Evolutionary conservation across 2,329 filamentous ascomycete species (phyloP), one percentile per base, ranked within the genome.

Genomic region (Chaetoscypha palmicola): DNA sequence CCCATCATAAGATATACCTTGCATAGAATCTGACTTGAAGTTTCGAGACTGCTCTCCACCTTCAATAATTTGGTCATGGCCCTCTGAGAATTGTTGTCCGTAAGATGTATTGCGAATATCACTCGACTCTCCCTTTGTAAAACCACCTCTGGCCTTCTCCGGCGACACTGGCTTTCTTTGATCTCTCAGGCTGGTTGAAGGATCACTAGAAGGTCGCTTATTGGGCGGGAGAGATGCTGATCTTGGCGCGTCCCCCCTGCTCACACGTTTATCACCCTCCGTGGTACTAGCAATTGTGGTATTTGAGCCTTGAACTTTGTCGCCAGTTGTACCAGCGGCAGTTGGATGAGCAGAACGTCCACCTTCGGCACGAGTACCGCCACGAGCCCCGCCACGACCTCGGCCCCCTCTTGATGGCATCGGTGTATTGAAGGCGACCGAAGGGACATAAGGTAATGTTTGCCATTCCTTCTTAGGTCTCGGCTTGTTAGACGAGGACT

Each of bases 351-450:
- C 62, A 31, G 59, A 56, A 45, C 67, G 65, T 39, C 64, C 68
- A 26, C 58, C 58, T 41, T 56, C 58, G 3, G 32, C 32, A 19
- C 64, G 59, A 35, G 64, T 62, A 54, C 68, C 62, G 54, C 68
- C 62, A 48, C 72, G 66, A 49, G 51, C 53, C 43, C 55, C 56
- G 47, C 68, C 64, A 48, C 60, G 56, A 46, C 73, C 71, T 52
- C 74, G 66, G 46, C 76, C 72, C 55, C 73, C 73, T 59, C 79
- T 74, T 43, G 72, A 66, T n/a, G 82, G 79, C 31, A 95, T 64
- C 21, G 85, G 87, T 1, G 92, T 96, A 62, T 87, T 84, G 65
- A 94, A 97, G 46, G 82, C 81, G 38, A 92, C 88, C 11, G 79
- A 83, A 7, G 89, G 91, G 10, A 86, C 87, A 58, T 90, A 91